Evolutionary conservation across 108 stramenopile genomes (phyloP).

Genomic region (Craspedostauros australis): DNA sequence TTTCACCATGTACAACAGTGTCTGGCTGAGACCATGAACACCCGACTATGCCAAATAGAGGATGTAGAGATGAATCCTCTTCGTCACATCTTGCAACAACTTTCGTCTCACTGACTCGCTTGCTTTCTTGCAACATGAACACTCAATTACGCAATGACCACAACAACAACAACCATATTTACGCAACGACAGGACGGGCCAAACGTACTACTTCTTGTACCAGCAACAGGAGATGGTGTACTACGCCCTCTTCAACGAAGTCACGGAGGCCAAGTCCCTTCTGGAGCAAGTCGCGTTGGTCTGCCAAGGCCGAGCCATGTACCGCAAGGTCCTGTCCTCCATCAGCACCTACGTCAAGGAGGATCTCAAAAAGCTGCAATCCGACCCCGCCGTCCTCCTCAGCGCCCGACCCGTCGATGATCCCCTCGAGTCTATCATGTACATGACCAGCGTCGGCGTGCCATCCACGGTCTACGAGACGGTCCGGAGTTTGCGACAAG

Average conservation of each 20-base stretch:
- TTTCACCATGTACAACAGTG: too few relatives aligned
- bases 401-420: conserved; percentile 75
- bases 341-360: conserved; percentile 58
- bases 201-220: conserved; percentile 67
- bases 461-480: conserved; percentile 85
- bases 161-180: too few relatives aligned
- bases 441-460: conserved; percentile 83
- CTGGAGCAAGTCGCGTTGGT: conserved; percentile 86
- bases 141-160: too few relatives aligned
- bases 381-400: conserved; percentile 63
- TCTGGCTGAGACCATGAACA: too few relatives aligned
- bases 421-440: conserved; percentile 85
- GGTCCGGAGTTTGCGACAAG: conserved; percentile 72
- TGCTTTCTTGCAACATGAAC: too few relatives aligned
- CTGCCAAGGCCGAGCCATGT: conserved; percentile 76
- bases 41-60: too few relatives aligned
- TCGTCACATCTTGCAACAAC: too few relatives aligned
- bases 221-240: conserved; percentile 75
- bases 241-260: conserved; percentile 77
- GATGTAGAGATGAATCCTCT: too few relatives aligned
- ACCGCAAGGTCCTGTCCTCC: conserved; percentile 30
- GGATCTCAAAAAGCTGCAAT: conserved; percentile 54
- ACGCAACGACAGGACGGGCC: too few relatives aligned
- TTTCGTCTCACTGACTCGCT: too few relatives aligned
- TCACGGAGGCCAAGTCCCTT: conserved; percentile 83